Conservation (phyloP, 225 moss, liverwort and hornwort species). For the Antitrichia curtipendula region DNA sequence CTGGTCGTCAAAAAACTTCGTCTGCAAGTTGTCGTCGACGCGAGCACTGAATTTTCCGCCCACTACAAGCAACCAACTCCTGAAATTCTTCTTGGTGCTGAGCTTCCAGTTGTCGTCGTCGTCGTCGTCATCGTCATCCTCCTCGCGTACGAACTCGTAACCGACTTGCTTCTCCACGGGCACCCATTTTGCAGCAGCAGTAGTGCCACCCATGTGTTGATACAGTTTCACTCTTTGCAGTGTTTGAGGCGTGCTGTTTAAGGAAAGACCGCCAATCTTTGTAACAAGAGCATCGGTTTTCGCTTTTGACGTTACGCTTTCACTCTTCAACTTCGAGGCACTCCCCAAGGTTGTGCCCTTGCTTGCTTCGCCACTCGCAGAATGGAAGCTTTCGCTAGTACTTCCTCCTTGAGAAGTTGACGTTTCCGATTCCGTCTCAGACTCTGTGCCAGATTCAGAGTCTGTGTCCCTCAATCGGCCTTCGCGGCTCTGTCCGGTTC, state of each 20-base stretch:
- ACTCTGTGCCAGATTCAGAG: conserved; percentile 40
- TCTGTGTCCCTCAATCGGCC: conserved; percentile 48
- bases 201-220: conserved; percentile 45
- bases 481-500: conserved; percentile 79
- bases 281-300: conserved; percentile 50
- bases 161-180: conserved; percentile 53
- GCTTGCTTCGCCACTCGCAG: conserved; percentile 39
- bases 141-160: conserved; percentile 67
- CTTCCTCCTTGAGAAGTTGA: conserved; percentile 42
- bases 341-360: conserved; percentile 13
- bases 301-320: conserved; percentile 23
- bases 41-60: conserved; percentile 39
- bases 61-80: conserved; percentile 40
- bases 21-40: conserved; percentile 31
- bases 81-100: conserved; percentile 13
- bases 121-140: conserved; percentile 28
- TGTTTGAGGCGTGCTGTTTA: conserved; percentile 24
- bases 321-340: conserved; percentile 9
- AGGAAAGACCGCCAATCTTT: conserved; percentile 53
- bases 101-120: conserved; percentile 57
- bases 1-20: conserved; percentile 49
- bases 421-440: conserved; percentile 36
- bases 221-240: conserved; percentile 72
- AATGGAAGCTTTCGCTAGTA: conserved; percentile 60
- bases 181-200: conserved; percentile 54